A percentile compares a stretch with the other conserved stretches of the same genome.
These are phyloP conservation scores for Oryza meyeriana DNA, from an alignment of 176 grass and related monocot genomes.

Conservation along the genomic window DNA sequence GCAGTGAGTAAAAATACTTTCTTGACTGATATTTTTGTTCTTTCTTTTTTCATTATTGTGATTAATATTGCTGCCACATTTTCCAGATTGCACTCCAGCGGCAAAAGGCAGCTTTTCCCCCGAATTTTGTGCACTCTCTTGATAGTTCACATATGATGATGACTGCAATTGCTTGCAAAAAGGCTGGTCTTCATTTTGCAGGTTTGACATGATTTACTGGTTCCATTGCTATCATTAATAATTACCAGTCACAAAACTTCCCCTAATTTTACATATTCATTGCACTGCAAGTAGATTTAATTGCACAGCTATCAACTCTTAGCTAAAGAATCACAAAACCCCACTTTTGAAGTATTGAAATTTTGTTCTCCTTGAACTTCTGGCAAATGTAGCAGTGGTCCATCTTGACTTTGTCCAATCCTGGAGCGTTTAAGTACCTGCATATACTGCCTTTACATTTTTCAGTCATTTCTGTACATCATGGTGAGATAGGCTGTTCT, in stretches of 20 bases:
- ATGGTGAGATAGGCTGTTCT: background rate
- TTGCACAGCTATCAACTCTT: background rate
- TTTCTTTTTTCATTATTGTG: background rate
- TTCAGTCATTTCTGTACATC: background rate
- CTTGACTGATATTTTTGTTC: background rate
- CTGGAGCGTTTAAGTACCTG: background rate
- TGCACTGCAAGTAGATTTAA: background rate
- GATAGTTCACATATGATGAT: conserved; percentile 99
- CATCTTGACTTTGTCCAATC: background rate
- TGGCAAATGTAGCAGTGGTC: background rate
- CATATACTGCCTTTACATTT: background rate
- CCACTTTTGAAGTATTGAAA: background rate
- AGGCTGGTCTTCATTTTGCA: conserved; percentile 84
- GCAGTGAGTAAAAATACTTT: conserved; percentile 46
- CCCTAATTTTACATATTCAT: background rate
- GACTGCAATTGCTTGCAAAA: conserved; percentile 89
- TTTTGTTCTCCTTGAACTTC: background rate
- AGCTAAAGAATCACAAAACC: background rate
- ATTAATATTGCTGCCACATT: conserved; percentile 28
- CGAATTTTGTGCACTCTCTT: conserved; percentile 95
- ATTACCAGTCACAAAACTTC: background rate
- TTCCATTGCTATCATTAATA: conserved; percentile 9
- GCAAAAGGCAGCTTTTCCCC: conserved; percentile 88
- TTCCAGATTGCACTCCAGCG: conserved; percentile 69
- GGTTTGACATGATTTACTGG: conserved; percentile 37